Conservation (phyloP, 371 early-diverging fungal genomes). For the Basidiobolus heterosporus region DNA sequence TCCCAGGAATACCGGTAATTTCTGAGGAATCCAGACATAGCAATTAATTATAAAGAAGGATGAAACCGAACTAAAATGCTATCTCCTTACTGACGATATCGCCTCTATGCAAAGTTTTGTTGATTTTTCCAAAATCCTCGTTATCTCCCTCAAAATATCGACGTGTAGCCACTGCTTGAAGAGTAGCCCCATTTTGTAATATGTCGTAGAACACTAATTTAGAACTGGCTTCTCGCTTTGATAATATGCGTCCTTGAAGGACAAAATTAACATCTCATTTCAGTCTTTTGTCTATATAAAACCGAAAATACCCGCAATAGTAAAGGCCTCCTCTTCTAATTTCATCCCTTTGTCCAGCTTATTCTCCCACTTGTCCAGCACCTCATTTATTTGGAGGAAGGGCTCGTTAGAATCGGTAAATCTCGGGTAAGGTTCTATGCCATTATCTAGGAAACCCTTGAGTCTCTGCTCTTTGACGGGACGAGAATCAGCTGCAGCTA, state of each 20-base stretch:
- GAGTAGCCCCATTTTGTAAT: slow-evolving; percentile 79
- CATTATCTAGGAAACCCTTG: neutral
- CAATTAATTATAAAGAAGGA: neutral
- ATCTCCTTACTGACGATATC: slow-evolving; percentile 5
- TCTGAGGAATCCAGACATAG: neutral
- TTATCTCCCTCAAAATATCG: slow-evolving; percentile 30
- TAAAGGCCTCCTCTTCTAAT: neutral
- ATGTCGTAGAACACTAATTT: slow-evolving; percentile 93
- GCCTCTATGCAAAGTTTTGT: slow-evolving; percentile 27
- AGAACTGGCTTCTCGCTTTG: slow-evolving; percentile 63
- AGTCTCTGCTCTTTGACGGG: neutral
- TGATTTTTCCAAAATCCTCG: slow-evolving; percentile 61
- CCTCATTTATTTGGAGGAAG: neutral
- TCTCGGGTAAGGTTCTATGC: neutral
- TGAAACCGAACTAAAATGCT: neutral
- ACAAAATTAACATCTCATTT: neutral
- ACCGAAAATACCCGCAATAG: neutral
- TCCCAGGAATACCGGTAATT: slow-evolving; percentile 70
- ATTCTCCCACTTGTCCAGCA: neutral
- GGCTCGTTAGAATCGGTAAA: neutral
- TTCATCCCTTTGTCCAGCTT: neutral
- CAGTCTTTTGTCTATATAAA: neutral
- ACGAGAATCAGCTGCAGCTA: neutral
- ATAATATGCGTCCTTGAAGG: neutral
- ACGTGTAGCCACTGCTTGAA: slow-evolving; percentile 84